A percentile compares a stretch with the other conserved stretches of the same genome.
These are phyloP conservation scores for Exophiala sideris DNA, from an alignment of 2,329 filamentous ascomycete genomes.

Conservation along the genomic window DNA sequence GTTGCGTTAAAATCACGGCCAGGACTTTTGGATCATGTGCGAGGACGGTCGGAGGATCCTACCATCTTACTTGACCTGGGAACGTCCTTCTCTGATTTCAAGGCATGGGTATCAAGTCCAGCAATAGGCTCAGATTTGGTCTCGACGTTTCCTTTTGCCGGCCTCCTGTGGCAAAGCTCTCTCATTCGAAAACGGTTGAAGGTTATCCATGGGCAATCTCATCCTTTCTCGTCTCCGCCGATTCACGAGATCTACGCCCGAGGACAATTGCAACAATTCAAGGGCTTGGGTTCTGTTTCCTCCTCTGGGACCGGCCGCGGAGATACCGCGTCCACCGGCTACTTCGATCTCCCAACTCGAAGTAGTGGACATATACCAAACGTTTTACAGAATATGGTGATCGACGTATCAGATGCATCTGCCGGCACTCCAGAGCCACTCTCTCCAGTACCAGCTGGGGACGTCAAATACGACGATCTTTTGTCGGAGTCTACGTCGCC, in stretches of 20 bases:
- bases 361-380: conserved; percentile 6
- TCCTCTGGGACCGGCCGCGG: conserved; percentile 28
- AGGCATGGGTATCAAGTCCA: conserved; percentile 62
- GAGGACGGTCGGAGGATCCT: conserved; percentile 46
- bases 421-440: background rate
- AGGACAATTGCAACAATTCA: conserved; percentile 35
- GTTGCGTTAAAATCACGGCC: conserved; percentile 58
- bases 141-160: conserved; percentile 60
- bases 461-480: conserved; percentile 13
- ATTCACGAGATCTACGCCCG: conserved; percentile 21
- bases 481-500: conserved; percentile 11
- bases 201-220: conserved; percentile 58
- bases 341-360: conserved; percentile 23
- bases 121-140: conserved; percentile 52
- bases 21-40: conserved; percentile 56
- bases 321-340: conserved; percentile 14
- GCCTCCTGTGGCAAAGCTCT: conserved; percentile 66
- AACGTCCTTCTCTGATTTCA: conserved; percentile 58
- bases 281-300: conserved; percentile 22
- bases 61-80: conserved; percentile 41
- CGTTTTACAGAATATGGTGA: conserved; percentile 9
- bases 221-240: conserved; percentile 32
- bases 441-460: conserved; percentile 9
- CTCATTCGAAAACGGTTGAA: conserved; percentile 67
- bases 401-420: conserved; percentile 3